These are phyloP conservation scores for Yamadazyma dendronema DNA, from an alignment of 1,139 yeast species.

Conservation along the genomic window DNA sequence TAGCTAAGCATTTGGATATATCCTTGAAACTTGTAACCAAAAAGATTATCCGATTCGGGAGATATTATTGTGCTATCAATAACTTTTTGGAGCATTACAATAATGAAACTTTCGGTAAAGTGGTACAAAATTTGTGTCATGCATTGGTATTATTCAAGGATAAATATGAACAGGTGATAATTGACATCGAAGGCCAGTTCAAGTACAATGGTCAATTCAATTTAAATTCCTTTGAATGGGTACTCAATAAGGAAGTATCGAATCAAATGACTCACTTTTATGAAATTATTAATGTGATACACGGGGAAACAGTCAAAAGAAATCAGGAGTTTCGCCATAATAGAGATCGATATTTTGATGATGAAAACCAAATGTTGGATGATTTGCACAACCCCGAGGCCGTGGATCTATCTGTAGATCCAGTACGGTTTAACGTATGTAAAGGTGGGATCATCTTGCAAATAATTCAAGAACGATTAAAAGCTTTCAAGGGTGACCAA, in stretches of 20 bases:
- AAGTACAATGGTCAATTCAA: constrained; percentile 38
- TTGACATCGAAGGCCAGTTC: constrained; percentile 55
- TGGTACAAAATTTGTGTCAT: constrained; percentile 70
- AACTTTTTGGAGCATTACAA: constrained; percentile 60
- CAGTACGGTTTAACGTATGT: constrained; percentile 52
- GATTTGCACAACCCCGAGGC: constrained; percentile 25
- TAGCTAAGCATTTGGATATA: constrained; percentile 71
- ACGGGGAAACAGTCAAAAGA: constrained; percentile 31
- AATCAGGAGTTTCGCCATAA: constrained; percentile 3
- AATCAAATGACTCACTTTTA: constrained; percentile 52
- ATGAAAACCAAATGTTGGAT: constrained; percentile 4
- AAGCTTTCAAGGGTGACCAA: constrained; percentile 65
- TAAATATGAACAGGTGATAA: constrained; percentile 47
- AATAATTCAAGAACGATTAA: constrained; percentile 58
- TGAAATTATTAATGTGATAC: constrained; percentile 49
- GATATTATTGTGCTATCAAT: constrained; percentile 53
- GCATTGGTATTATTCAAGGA: constrained; percentile 52
- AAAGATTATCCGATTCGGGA: constrained; percentile 60
- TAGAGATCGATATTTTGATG: constrained; percentile 3
- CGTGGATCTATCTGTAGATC: constrained; percentile 50
- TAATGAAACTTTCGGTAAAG: constrained; percentile 58
- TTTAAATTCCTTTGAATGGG: constrained; percentile 33
- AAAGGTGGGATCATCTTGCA: constrained; percentile 70
- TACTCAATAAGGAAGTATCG: constrained; percentile 29
- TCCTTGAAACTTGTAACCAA: constrained; percentile 73